phyloP scores from a whole-genome alignment of 129 eudicot species.

The Kitagawia praeruptora region DNA sequence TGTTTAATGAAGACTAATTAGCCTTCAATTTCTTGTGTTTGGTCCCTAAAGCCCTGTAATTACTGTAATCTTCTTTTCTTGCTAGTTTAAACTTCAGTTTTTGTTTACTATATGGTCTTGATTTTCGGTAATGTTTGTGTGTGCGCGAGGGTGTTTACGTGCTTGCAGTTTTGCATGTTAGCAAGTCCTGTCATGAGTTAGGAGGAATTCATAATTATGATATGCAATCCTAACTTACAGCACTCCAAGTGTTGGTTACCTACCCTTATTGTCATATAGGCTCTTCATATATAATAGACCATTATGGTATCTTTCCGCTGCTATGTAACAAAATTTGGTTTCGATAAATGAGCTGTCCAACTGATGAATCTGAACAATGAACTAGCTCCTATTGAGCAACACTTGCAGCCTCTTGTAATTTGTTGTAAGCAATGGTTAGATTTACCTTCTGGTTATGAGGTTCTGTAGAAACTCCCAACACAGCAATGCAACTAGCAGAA shows the following conservation, averaged over 20 bases:
- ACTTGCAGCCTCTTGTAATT: no score
- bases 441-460: no score
- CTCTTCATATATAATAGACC: background rate
- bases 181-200: background rate
- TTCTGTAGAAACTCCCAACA: no score
- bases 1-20: background rate
- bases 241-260: background rate
- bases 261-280: background rate
- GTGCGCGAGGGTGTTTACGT: background rate
- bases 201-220: background rate
- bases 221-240: background rate
- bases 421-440: no score
- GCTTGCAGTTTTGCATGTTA: background rate
- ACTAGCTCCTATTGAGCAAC: background rate
- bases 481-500: background rate
- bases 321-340: background rate
- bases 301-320: background rate
- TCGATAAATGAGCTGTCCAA: background rate
- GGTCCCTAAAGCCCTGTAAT: background rate
- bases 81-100: no score
- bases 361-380: background rate
- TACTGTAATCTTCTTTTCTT: background rate
- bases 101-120: background rate
- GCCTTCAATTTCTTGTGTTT: background rate
- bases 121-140: background rate